phyloP scores from a whole-genome alignment of 2,329 filamentous ascomycete species.

The Hymenoscyphus occultus region DNA sequence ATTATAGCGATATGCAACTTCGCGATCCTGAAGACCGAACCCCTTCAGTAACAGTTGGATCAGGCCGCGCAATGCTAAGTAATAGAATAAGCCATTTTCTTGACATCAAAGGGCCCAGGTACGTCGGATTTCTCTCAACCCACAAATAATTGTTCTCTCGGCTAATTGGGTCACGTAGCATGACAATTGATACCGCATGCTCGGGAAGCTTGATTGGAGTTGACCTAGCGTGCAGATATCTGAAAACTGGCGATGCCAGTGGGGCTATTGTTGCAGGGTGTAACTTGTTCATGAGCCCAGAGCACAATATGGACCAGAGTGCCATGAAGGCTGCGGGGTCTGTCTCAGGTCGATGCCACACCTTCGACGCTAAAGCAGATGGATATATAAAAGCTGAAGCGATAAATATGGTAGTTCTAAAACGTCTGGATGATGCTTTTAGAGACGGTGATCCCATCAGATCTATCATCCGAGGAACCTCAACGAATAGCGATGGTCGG shows the following conservation, averaged over 20 bases:
- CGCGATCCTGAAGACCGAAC: constrained; percentile 23
- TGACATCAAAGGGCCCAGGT: constrained; percentile 49
- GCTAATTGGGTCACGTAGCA: constrained; percentile 40
- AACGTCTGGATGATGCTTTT: constrained; percentile 42
- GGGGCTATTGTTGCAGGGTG: constrained; percentile 29
- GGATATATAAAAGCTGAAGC: constrained; percentile 48
- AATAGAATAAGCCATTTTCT: constrained; percentile 53
- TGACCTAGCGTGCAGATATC: constrained; percentile 49
- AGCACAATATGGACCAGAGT: constrained; percentile 22
- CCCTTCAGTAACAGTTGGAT: constrained; percentile 11
- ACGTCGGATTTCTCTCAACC: not conserved
- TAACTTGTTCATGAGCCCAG: constrained; percentile 27
- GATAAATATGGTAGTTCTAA: constrained; percentile 41
- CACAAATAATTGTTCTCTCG: too few species aligned
- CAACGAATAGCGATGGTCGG: constrained; percentile 44
- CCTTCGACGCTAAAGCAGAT: constrained; percentile 25
- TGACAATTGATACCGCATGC: constrained; percentile 58
- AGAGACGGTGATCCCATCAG: constrained; percentile 43
- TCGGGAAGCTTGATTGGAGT: constrained; percentile 54
- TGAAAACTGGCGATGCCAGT: constrained; percentile 44
- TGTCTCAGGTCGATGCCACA: constrained; percentile 16
- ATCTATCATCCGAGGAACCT: constrained; percentile 42
- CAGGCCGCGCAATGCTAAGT: constrained; percentile 41
- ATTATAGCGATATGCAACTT: constrained; percentile 21
- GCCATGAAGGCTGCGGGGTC: constrained; percentile 11